phyloP scores from a whole-genome alignment of 129 eudicot species.

The Chrysanthemum lavandulifolium region DNA sequence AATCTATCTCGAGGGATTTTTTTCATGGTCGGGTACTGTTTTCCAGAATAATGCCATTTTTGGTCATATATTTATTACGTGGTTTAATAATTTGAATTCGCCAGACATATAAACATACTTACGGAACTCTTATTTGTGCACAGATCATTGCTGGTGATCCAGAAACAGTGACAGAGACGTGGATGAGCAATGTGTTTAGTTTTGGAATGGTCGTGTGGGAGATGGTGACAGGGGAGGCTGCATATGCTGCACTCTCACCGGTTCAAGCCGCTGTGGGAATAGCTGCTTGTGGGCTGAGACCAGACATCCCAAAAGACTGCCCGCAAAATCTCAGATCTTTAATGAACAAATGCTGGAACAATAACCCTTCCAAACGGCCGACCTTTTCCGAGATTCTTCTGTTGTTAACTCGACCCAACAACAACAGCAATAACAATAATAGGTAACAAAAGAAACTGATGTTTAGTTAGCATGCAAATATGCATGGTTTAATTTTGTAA shows the following conservation, averaged over 20 bases:
- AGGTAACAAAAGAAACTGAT: conserved; percentile 11
- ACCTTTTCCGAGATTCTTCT: conserved; percentile 64
- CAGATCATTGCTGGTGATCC: conserved; percentile 98
- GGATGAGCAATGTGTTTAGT: conserved; percentile 98
- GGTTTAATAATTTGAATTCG: neutral
- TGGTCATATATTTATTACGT: no score
- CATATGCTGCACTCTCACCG: conserved; percentile 89
- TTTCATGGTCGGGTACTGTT: no score
- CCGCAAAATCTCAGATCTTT: conserved; percentile 64
- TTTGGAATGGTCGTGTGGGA: conserved; percentile 98
- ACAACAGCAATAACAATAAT: conserved; percentile 38
- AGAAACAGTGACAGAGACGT: conserved; percentile 89
- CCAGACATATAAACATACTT: neutral
- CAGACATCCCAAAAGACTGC: conserved; percentile 91
- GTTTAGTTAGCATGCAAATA: conserved; percentile 33
- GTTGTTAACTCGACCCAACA: conserved; percentile 39
- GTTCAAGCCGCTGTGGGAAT: conserved; percentile 99
- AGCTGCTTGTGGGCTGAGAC: conserved; percentile 99
- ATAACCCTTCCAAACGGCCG: conserved; percentile 80
- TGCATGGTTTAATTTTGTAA: conserved; percentile 27
- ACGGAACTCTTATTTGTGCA: neutral
- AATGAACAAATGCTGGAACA: conserved; percentile 93
- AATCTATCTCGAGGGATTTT: no score
- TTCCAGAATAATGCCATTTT: no score
- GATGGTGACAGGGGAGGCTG: conserved; percentile 82